Evolutionary conservation across 768 basidiomycete genomes (phyloP).

Genomic region (Tricholoma sp.): DNA sequence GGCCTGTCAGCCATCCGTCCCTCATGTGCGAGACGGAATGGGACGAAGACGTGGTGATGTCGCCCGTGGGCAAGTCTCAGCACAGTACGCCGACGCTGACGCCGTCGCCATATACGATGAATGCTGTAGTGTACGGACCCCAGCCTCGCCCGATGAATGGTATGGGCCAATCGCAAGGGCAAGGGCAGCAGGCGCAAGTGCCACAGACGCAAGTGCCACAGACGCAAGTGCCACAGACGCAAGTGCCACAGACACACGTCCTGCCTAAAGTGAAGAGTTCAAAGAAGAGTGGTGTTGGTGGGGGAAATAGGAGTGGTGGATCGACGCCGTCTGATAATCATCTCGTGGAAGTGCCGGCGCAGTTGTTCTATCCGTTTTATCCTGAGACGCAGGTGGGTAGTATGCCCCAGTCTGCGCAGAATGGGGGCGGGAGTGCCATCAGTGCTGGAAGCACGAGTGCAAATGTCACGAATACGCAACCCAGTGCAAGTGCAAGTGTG

Average conservation of each 20-base stretch:
- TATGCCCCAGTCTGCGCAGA: constrained; percentile 6
- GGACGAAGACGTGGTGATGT: constrained; percentile 38
- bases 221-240: neutral
- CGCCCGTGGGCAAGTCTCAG: constrained; percentile 31
- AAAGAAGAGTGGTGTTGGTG: constrained; percentile 17
- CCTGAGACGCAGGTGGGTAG: constrained; percentile 40
- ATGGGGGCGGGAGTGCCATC: neutral
- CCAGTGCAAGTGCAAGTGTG: neutral
- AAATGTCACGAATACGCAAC: no score
- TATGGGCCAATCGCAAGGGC: constrained; percentile 6
- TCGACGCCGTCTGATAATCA: constrained; percentile 36
- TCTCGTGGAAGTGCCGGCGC: constrained; percentile 64
- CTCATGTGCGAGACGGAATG: constrained; percentile 50
- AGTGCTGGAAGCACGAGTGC: neutral
- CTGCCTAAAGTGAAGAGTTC: neutral
- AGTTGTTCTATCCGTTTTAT: constrained; percentile 76
- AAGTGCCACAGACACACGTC: neutral
- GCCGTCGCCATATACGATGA: constrained; percentile 23
- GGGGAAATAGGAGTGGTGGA: constrained; percentile 23
- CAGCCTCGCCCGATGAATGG: constrained; percentile 35
- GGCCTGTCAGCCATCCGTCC: constrained; percentile 37
- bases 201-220: neutral
- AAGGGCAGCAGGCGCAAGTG: neutral
- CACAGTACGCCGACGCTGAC: constrained; percentile 40
- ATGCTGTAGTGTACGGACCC: constrained; percentile 24